These are phyloP conservation scores for Lachnellula occidentalis DNA, from an alignment of 2,329 filamentous ascomycete species.

Conservation along the genomic window DNA sequence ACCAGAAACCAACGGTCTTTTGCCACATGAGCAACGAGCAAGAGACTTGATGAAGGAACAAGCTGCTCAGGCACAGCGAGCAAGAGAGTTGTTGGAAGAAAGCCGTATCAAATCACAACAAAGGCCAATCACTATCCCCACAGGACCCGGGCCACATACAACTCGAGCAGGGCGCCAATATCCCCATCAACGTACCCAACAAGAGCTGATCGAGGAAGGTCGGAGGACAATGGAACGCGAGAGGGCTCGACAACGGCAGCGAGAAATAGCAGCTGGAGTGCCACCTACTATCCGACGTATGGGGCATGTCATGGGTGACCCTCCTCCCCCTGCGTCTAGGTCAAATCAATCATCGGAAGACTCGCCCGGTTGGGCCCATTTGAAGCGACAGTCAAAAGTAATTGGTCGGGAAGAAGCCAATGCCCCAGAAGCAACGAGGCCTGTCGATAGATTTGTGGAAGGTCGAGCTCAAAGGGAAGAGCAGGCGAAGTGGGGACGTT, in stretches of 20 bases:
- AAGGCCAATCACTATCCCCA: slow-evolving; percentile 13
- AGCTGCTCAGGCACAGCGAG: slow-evolving; percentile 3
- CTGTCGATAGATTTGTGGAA: slow-evolving; percentile 10
- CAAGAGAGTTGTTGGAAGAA: slow-evolving; percentile 1
- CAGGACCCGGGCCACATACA: slow-evolving; percentile 23
- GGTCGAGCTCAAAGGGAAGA: slow-evolving; percentile 24
- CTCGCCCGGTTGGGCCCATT: slow-evolving; percentile 14
- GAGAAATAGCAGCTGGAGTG: background rate
- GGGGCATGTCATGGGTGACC: slow-evolving; percentile 8
- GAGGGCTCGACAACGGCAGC: background rate
- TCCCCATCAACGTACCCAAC: slow-evolving; percentile 3
- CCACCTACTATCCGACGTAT: background rate
- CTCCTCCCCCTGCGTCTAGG: background rate
- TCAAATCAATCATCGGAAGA: background rate
- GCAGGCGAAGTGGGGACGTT: slow-evolving; percentile 18
- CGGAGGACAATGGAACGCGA: slow-evolving; percentile 7
- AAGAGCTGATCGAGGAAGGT: slow-evolving; percentile 6
- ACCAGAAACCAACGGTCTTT: slow-evolving; percentile 7
- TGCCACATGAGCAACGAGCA: slow-evolving; percentile 26
- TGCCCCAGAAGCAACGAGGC: background rate
- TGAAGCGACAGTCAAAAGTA: slow-evolving; percentile 9
- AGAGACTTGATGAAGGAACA: slow-evolving; percentile 20
- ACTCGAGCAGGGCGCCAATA: slow-evolving; percentile 21
- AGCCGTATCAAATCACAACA: slow-evolving; percentile 6
- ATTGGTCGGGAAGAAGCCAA: background rate